A percentile compares a stretch with the other conserved stretches of the same genome.
phyloP scores from a whole-genome alignment of 1,284 basidiomycete genomes.

The Cryptococcus jaspeensis region DNA sequence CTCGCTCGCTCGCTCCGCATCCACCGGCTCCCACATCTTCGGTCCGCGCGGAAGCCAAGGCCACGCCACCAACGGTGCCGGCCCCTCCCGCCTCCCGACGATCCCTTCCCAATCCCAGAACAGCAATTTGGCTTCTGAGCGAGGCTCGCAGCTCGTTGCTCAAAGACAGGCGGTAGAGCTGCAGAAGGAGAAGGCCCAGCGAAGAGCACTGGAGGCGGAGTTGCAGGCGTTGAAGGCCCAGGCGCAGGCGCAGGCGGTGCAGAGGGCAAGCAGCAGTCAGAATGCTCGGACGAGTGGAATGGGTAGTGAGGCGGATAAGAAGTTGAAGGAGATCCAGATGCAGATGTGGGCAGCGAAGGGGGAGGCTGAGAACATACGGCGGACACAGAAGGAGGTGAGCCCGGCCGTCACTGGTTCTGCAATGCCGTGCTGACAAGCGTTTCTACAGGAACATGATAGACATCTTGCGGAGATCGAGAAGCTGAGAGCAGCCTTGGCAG shows the following conservation, averaged over 20 bases:
- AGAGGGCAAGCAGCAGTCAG: background rate
- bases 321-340: conserved; percentile 23
- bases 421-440: background rate
- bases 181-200: conserved; percentile 27
- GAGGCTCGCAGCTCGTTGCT: conserved; percentile 21
- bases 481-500: conserved; percentile 24
- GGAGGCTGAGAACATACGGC: conserved; percentile 31
- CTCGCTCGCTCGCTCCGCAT: conserved; percentile 33
- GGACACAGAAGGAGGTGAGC: conserved; percentile 34
- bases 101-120: conserved; percentile 31
- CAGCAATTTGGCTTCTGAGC: conserved; percentile 12
- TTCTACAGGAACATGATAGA: conserved; percentile 15
- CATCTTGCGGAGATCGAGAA: conserved; percentile 20
- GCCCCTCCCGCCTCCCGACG: conserved; percentile 25
- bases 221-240: conserved; percentile 11
- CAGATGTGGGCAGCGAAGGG: conserved; percentile 39
- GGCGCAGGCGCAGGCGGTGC: background rate
- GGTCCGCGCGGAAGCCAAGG: background rate
- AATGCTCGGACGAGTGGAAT: background rate
- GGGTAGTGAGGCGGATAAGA: conserved; percentile 7
- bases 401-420: background rate
- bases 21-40: conserved; percentile 31
- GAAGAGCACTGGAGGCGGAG: conserved; percentile 27
- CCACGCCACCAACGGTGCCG: background rate
- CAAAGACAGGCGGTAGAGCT: conserved; percentile 21